Percentiles rank a stretch among this genome's conserved stretches.
Evolutionary conservation across 179 eudicot species (phyloP).

Genomic region (Pouteria campechiana): DNA sequence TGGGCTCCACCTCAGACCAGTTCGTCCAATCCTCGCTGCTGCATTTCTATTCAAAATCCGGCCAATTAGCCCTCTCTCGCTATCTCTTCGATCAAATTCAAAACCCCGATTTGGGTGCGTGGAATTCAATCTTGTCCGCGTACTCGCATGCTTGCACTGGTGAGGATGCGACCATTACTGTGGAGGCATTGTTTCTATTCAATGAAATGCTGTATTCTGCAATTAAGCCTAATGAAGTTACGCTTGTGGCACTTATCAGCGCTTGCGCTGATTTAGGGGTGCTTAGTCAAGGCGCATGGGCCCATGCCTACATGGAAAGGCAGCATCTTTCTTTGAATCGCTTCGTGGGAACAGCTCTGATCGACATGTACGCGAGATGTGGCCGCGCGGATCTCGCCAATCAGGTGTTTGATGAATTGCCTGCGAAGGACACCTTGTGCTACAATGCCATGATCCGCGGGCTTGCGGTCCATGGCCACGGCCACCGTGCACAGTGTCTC

Average conservation of each 20-base stretch:
- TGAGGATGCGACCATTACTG: slow-evolving; percentile 8
- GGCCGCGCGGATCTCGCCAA: slow-evolving; percentile 53
- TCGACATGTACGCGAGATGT: slow-evolving; percentile 61
- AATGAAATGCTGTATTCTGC: slow-evolving; percentile 42
- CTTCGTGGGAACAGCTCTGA: slow-evolving; percentile 68
- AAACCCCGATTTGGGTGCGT: slow-evolving; percentile 18
- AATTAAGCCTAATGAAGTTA: slow-evolving; percentile 50
- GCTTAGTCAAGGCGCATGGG: slow-evolving; percentile 39
- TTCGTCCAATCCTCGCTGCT: slow-evolving; percentile 34
- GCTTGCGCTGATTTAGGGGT: slow-evolving; percentile 39
- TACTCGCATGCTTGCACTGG: slow-evolving; percentile 4
- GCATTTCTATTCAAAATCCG: slow-evolving; percentile 29
- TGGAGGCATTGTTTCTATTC: slow-evolving; percentile 41
- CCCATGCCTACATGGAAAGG: slow-evolving; percentile 54
- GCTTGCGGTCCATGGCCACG: slow-evolving; percentile 67
- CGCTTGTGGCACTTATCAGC: slow-evolving; percentile 58
- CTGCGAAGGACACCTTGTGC: slow-evolving; percentile 42
- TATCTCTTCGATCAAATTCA: slow-evolving; percentile 22
- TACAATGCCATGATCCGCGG: slow-evolving; percentile 82
- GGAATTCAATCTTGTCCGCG: slow-evolving; percentile 45
- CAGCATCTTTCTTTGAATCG: slow-evolving; percentile 26
- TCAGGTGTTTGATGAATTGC: slow-evolving; percentile 29
- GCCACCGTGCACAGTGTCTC: slow-evolving; percentile 32
- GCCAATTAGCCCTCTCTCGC: slow-evolving; percentile 16
- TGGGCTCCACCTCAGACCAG: slow-evolving; percentile 20